phyloP scores from a whole-genome alignment of 1,139 yeast genomes.

The Protomyces lactucae-debilis region DNA sequence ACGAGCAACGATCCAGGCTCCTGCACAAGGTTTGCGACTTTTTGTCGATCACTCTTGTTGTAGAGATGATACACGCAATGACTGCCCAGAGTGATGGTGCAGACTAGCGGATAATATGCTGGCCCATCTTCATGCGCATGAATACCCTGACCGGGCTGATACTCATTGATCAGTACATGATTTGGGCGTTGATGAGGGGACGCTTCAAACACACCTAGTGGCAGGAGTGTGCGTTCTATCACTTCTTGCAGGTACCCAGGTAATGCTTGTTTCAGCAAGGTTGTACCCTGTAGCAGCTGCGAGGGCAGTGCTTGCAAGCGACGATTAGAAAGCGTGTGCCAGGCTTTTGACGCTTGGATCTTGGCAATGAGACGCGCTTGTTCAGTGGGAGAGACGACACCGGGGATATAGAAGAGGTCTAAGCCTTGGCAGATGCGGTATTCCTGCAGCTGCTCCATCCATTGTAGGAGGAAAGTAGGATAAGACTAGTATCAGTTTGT shows the following conservation, averaged over 20 bases:
- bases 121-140: constrained; percentile 33
- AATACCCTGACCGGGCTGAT: constrained; percentile 33
- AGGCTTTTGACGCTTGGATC: constrained; percentile 18
- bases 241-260: constrained; percentile 30
- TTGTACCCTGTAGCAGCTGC: constrained; percentile 28
- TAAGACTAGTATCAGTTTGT: not conserved
- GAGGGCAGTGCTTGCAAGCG: constrained; percentile 32
- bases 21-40: constrained; percentile 28
- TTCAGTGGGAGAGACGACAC: constrained; percentile 27
- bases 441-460: not conserved
- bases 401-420: constrained; percentile 28
- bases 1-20: constrained; percentile 31
- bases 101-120: constrained; percentile 32
- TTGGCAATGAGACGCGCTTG: constrained; percentile 27
- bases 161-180: constrained; percentile 31
- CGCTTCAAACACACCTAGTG: constrained; percentile 29
- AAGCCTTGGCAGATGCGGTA: not conserved
- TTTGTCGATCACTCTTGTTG: constrained; percentile 8
- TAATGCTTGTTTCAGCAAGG: constrained; percentile 28
- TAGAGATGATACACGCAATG: constrained; percentile 30
- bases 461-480: too few species aligned
- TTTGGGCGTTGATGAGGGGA: constrained; percentile 30
- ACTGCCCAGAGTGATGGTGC: constrained; percentile 30
- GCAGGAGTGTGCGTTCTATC: constrained; percentile 17
- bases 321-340: constrained; percentile 30